Evolutionary conservation across 768 basidiomycete species (phyloP), one percentile per base, ranked within the genome.

Genomic region (Cystofilobasidium capitatum): DNA sequence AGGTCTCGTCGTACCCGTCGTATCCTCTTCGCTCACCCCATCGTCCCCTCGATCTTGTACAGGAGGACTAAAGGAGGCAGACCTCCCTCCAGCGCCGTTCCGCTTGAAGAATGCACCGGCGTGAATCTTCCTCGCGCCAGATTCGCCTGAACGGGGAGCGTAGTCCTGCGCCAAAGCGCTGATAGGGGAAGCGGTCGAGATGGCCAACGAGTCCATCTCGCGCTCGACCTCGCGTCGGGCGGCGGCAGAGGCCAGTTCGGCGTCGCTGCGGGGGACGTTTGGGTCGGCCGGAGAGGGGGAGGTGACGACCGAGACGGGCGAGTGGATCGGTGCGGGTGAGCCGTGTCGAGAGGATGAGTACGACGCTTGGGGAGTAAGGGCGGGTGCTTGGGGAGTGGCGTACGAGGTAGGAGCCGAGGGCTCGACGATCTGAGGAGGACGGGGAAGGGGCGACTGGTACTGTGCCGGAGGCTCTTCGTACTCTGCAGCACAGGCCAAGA

Each of bases 61-160:
- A 3, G 51, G 51, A 7, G 51, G 51, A 17, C 5, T 5, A 20
- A 55, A 55, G 5, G 49, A 26, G 8, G 24, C 22, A 10, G 49
- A 51, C 31, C 51, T 26, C 14, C 51, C 51, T 8, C 29, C 51
- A 1, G 51, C 51, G 51, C 29, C 29, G 51, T 55, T 55, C 17
- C 58, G 33, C 57, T 69, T 69, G 57, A 64, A 59, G 49, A 69
- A 69, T 1, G 68, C 68, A 3, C 68, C 68, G n/a, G 68, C 68
- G 29, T 69, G 64, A 35, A 69, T 63, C 63, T 68, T 68, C 36
- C 66, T 33, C 20, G 49, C 60, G 16, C 59, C 66, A 3, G 42
- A 29, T 12, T 40, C 35, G 3, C 47, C 62, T 35, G 29, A n/a
- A 1, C 36, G 20, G 3, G 39, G 66, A 26, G 39, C 51, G 49